Evolutionary conservation across 441 rosid species (phyloP).

Genomic region (Theobroma grandiflorum): DNA sequence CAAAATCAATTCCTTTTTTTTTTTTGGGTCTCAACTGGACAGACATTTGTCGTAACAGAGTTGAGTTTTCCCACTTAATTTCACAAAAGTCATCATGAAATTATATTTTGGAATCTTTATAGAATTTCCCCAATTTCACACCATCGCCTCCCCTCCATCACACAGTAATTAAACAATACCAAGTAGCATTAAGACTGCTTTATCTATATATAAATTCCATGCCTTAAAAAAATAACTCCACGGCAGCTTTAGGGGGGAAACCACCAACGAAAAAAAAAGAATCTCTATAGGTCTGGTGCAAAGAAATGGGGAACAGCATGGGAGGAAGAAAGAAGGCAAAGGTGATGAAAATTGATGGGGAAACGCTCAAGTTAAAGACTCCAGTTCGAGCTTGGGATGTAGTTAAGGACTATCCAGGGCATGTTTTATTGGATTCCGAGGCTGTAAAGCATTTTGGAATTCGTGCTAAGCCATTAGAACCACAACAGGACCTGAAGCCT

Average conservation of each 20-base stretch:
- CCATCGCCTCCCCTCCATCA: neutral
- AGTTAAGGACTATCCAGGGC: constrained; percentile 60
- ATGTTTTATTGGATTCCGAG: constrained; percentile 60
- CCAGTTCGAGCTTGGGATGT: constrained; percentile 52
- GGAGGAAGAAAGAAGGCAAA: constrained; percentile 51
- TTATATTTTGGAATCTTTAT: constrained; percentile 3
- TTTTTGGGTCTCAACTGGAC: neutral
- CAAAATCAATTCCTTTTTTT: neutral
- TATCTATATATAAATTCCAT: neutral
- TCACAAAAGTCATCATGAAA: constrained; percentile 7
- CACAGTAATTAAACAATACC: neutral
- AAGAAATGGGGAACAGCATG: constrained; percentile 60
- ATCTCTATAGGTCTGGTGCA: neutral
- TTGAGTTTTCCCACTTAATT: constrained; percentile 23
- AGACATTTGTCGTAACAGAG: neutral
- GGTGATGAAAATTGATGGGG: constrained; percentile 71
- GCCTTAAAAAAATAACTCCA: no score
- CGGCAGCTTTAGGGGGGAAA: no score
- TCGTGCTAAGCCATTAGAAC: constrained; percentile 65
- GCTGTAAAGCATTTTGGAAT: constrained; percentile 63
- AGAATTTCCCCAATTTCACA: constrained; percentile 40
- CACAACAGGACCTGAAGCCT: constrained; percentile 51
- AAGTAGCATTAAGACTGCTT: neutral
- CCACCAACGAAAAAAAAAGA: neutral
- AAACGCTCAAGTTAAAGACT: constrained; percentile 56